Evolutionary conservation across 306 rosid species (phyloP).

Genomic region (Casuarina cunninghamiana): DNA sequence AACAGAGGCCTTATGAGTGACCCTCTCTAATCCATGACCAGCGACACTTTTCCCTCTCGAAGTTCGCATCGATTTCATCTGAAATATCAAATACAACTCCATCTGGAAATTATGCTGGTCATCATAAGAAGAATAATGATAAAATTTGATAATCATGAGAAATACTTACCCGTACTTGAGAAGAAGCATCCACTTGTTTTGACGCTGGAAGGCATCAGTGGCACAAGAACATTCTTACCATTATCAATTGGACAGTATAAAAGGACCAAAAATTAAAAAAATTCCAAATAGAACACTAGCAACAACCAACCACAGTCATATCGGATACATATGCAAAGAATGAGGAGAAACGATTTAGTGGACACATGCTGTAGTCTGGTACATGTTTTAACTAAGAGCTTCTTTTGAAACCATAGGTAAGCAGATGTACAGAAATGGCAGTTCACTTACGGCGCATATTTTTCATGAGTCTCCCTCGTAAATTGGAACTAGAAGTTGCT

Average conservation of each 20-base stretch:
- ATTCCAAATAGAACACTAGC: neutral
- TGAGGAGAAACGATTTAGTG: neutral
- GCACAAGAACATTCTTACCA: neutral
- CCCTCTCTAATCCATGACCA: constrained; percentile 21
- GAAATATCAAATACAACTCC: constrained; percentile 27
- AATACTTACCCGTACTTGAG: constrained; percentile 40
- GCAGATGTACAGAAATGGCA: neutral
- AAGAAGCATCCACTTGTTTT: constrained; percentile 19
- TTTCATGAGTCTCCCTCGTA: constrained; percentile 26
- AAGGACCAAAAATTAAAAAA: neutral
- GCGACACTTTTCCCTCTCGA: constrained; percentile 26
- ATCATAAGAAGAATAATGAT: neutral
- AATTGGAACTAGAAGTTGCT: constrained; percentile 29
- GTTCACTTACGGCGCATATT: constrained; percentile 14
- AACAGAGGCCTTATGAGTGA: constrained; percentile 9
- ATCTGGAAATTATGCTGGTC: neutral
- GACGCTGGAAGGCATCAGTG: constrained; percentile 39
- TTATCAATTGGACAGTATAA: neutral
- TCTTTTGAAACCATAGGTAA: neutral
- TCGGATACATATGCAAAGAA: neutral
- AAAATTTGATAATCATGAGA: constrained; percentile 5
- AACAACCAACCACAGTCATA: neutral
- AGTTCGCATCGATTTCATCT: constrained; percentile 35
- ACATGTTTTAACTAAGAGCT: neutral
- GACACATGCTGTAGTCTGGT: neutral